Percentiles rank a stretch among this genome's conserved stretches.
Evolutionary conservation across 2,329 filamentous ascomycete species (phyloP).

Genomic region (Chaetomiaceae sp.): DNA sequence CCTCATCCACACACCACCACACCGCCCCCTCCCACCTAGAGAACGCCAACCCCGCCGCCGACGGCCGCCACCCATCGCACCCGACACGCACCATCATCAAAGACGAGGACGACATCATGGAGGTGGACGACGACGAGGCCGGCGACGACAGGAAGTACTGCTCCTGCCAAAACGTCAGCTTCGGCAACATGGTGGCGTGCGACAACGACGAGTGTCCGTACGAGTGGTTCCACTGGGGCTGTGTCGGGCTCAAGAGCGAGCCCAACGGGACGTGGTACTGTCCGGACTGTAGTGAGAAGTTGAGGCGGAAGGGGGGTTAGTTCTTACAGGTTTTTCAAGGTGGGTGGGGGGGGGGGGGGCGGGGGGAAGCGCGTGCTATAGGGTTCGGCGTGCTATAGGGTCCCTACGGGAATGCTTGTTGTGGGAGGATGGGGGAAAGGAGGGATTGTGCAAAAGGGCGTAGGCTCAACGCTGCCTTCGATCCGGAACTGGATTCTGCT

Average conservation of each 20-base stretch:
- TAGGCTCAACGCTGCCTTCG: too few species aligned
- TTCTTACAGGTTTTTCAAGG: not conserved
- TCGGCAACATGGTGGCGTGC: slow-evolving; percentile 85
- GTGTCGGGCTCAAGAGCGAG: slow-evolving; percentile 64
- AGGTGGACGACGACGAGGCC: slow-evolving; percentile 63
- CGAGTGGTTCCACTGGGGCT: slow-evolving; percentile 86
- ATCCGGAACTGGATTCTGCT: too few species aligned
- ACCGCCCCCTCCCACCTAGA: too few species aligned
- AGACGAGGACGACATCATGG: slow-evolving; percentile 48
- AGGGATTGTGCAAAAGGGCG: too few species aligned
- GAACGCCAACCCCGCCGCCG: not conserved
- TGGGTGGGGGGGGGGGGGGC: too few species aligned
- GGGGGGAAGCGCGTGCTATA: too few species aligned
- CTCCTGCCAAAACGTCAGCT: slow-evolving; percentile 76
- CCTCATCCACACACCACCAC: not conserved
- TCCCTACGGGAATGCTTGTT: too few species aligned
- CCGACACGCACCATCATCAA: slow-evolving; percentile 3
- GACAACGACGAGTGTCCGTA: slow-evolving; percentile 77
- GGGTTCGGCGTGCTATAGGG: too few species aligned
- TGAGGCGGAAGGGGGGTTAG: slow-evolving; percentile 39
- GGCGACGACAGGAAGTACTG: slow-evolving; percentile 79
- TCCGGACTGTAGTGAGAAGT: slow-evolving; percentile 54
- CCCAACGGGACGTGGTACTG: slow-evolving; percentile 66
- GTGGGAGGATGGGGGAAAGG: too few species aligned
- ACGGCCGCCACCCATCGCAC: not conserved